Evolutionary conservation across 306 rosid genomes (phyloP), one percentile per base, ranked within the genome.

Genomic region (Prunus padus): DNA sequence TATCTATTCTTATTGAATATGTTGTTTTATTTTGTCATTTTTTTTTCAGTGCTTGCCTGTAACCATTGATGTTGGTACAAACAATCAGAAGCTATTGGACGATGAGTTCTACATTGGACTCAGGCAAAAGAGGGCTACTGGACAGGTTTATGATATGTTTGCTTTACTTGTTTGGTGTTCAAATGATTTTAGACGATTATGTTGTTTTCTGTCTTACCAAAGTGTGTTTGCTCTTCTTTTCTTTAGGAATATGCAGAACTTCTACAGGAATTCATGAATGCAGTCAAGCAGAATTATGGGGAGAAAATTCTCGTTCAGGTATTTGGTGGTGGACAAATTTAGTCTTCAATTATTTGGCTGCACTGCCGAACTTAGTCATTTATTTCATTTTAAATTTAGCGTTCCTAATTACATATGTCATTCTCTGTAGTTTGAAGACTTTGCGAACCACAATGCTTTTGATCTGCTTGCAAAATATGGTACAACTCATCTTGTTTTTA

Each of bases 401-500:
- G 19, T 65, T 71, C 67, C 85, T 84, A 52, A 76, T 28, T 73
- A 14, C 72, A 46, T 77, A 82, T 45, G 33, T 66, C 44, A 8
- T 68, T 46, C 77, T 51, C 81, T 81, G 80, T 81, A 95, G 98
- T 96, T 92, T 85, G 99, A 96, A 89, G 99, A 96, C 84, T 96
- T 96, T 8, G 99, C 99, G 31, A 96, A 96, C 85, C 97, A 96
- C 93, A 96, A 96, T 87, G 99, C 99, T 69, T 96, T 96, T 64
- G 96, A 88, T 85, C 93, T 96, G 71, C 98, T 92, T 45, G 89
- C 92, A 56, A 89, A 80, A 78, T 96, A 90, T 71, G 86, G 93
- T 23, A 69, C 97, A 79, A 88, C 98, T 1, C 99, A 96, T 89
- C 99, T 96, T 71, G 99, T 96, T 15, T 96, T 96, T 40, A 92